Conservation (phyloP, 1,284 basidiomycete genomes). For the Austroboletus olivaceoglutinosus region DNA sequence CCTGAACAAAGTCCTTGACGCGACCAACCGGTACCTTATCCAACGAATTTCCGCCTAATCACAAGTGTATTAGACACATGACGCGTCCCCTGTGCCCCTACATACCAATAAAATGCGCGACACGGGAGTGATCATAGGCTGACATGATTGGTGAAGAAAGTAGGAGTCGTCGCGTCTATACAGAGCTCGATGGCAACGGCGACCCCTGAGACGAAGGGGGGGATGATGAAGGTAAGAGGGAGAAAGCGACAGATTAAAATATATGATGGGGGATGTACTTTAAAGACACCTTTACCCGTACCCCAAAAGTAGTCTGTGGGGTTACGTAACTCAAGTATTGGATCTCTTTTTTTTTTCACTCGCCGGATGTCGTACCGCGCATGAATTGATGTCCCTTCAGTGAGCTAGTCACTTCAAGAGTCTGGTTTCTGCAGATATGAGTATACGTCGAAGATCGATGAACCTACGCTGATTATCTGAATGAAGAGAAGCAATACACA, state of each 20-base stretch:
- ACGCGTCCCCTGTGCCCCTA: conserved; percentile 19
- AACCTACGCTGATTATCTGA: conserved; percentile 11
- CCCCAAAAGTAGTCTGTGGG: conserved; percentile 34
- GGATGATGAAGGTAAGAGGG: conserved; percentile 23
- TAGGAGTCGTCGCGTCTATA: conserved; percentile 10
- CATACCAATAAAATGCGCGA: conserved; percentile 84
- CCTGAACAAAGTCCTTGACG: conserved; percentile 90
- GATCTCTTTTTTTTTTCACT: no score
- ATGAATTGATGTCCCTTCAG: no score
- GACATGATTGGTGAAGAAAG: conserved; percentile 46
- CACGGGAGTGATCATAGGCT: conserved; percentile 73
- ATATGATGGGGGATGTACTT: conserved; percentile 9
- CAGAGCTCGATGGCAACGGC: conserved; percentile 1
- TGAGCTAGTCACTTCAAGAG: no score
- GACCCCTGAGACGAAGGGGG: conserved; percentile 1
- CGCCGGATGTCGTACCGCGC: no score
- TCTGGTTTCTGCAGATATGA: not conserved
- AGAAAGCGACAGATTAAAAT: conserved; percentile 1
- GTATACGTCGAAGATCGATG: conserved; percentile 17
- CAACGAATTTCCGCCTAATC: conserved; percentile 86
- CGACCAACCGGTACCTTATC: conserved; percentile 78
- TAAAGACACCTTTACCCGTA: conserved; percentile 3
- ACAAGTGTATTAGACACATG: conserved; percentile 13
- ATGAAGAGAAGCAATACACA: conserved; percentile 9
- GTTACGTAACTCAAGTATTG: conserved; percentile 28